Conservation (phyloP, 257 asterid species). For the Solanum dulcamara region DNA sequence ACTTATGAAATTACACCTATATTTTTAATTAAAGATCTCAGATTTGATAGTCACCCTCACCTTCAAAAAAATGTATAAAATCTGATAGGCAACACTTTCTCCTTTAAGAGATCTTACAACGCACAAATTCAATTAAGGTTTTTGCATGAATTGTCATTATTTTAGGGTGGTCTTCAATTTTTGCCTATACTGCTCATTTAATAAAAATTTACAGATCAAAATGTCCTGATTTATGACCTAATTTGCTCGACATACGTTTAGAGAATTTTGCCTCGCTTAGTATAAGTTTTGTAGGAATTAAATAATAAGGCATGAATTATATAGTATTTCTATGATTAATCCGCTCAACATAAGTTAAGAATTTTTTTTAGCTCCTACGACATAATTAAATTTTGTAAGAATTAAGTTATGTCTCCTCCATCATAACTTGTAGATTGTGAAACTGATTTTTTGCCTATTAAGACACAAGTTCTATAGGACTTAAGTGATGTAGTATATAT, state of each 20-base stretch:
- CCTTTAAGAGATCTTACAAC: background rate
- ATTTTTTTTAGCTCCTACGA: background rate
- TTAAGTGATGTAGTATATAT: background rate
- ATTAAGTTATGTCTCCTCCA: background rate
- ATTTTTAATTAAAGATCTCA: too few species aligned
- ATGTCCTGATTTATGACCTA: too few species aligned
- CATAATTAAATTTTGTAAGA: background rate
- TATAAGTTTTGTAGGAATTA: background rate
- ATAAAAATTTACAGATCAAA: background rate
- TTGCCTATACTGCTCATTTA: too few species aligned
- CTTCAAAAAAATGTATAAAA: background rate
- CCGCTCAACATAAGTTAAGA: too few species aligned
- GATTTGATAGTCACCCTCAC: background rate
- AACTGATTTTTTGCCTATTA: background rate
- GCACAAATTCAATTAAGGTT: background rate
- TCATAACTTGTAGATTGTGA: background rate
- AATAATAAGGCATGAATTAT: background rate
- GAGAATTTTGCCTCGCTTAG: background rate
- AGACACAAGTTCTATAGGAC: background rate
- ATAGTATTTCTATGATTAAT: too few species aligned
- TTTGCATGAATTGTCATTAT: background rate
- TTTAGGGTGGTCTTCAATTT: background rate
- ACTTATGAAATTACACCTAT: too few species aligned
- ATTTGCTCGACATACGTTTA: background rate
- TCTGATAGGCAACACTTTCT: background rate